phyloP scores from a whole-genome alignment of 23 red algal species.

The Gracilariopsis chorda region DNA sequence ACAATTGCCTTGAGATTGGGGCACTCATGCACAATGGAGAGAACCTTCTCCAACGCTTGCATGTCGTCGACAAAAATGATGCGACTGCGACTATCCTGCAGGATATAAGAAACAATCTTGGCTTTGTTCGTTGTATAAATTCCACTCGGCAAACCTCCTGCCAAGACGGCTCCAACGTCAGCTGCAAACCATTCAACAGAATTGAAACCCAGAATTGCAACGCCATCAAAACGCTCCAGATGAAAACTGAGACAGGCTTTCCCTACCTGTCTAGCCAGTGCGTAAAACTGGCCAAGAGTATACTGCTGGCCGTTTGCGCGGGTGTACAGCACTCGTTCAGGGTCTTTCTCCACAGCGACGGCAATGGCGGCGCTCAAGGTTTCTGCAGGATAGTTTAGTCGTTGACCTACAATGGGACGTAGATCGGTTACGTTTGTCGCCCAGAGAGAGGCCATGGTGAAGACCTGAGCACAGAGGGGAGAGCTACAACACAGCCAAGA shows the following conservation, averaged over 20 bases:
- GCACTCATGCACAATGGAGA: slow-evolving; percentile 18
- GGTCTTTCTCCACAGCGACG: background rate
- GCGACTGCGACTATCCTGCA: slow-evolving; percentile 43
- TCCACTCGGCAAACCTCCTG: slow-evolving; percentile 56
- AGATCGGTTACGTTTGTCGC: background rate
- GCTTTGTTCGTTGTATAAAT: slow-evolving; percentile 83
- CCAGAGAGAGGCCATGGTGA: no score
- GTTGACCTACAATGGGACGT: slow-evolving; percentile 5
- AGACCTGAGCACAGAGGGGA: no score
- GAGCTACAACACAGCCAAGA: no score
- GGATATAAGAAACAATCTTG: slow-evolving; percentile 62
- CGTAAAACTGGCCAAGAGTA: slow-evolving; percentile 47
- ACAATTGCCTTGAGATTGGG: slow-evolving; percentile 45
- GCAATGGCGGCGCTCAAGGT: background rate
- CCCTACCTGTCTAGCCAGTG: slow-evolving; percentile 2
- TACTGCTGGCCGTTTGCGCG: background rate
- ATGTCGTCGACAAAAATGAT: slow-evolving; percentile 80
- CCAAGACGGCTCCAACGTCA: slow-evolving; percentile 66
- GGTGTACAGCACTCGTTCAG: background rate
- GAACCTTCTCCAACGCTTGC: slow-evolving; percentile 47
- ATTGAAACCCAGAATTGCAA: slow-evolving; percentile 86
- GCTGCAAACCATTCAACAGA: slow-evolving; percentile 75
- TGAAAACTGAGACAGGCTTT: slow-evolving; percentile 44
- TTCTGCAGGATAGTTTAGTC: background rate
- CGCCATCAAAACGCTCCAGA: slow-evolving; percentile 36